A percentile compares a stretch with the other conserved stretches of the same genome.
These are phyloP conservation scores for Podaxis sp. DNA, from an alignment of 768 basidiomycete species.

Conservation along the genomic window DNA sequence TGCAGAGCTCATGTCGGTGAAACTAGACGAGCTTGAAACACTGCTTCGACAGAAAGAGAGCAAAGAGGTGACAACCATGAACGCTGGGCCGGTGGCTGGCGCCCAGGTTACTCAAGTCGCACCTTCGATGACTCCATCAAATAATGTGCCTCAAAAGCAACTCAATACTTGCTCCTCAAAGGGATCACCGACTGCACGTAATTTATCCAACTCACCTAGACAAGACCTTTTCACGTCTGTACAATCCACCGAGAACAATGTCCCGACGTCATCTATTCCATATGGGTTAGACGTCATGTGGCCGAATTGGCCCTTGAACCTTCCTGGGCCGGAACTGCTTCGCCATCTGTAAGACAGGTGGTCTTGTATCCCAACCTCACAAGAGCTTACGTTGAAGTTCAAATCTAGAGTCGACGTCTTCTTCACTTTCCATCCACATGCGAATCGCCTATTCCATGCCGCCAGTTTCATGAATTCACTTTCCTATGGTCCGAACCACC, in stretches of 20 bases:
- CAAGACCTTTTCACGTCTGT: slow-evolving; percentile 19
- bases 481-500: slow-evolving; percentile 62
- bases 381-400: background rate
- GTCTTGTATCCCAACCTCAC: background rate
- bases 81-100: background rate
- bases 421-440: slow-evolving; percentile 76
- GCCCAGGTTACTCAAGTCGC: background rate
- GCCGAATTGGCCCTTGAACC: slow-evolving; percentile 60
- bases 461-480: slow-evolving; percentile 66
- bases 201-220: slow-evolving; percentile 26
- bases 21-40: slow-evolving; percentile 64
- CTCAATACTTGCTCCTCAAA: slow-evolving; percentile 3
- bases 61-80: slow-evolving; percentile 1
- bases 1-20: background rate
- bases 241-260: slow-evolving; percentile 15
- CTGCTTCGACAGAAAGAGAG: slow-evolving; percentile 60
- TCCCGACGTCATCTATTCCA: slow-evolving; percentile 19
- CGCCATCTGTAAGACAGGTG: slow-evolving; percentile 59
- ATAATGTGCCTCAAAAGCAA: slow-evolving; percentile 2
- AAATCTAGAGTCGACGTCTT: slow-evolving; percentile 69
- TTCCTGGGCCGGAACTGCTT: slow-evolving; percentile 63
- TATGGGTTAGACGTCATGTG: slow-evolving; percentile 42
- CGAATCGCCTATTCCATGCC: slow-evolving; percentile 67
- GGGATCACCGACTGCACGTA: slow-evolving; percentile 18
- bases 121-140: background rate